Evolutionary conservation across 2,329 filamentous ascomycete genomes (phyloP), one percentile per base, ranked within the genome.

Genomic region (Paramyrothecium sp.): DNA sequence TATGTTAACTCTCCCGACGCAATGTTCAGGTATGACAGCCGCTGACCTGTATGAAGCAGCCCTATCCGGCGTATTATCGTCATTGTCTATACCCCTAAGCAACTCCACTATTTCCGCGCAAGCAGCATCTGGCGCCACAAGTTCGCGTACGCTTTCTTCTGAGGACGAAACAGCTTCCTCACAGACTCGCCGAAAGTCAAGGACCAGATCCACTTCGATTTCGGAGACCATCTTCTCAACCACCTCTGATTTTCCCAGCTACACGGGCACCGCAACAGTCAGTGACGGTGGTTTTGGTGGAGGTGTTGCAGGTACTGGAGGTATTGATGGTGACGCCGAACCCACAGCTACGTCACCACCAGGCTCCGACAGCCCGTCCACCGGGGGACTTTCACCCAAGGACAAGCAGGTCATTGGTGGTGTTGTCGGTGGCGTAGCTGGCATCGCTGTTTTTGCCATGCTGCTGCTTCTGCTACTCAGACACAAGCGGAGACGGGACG

Each of bases 361-460:
- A 10, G 56, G 65, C 13, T 55, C 60, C 19, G 65, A 60, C 34
- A 56, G 57, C 21, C 57, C 63, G 7, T 63, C 65, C 5, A 59
- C 64, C 17, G 58, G 58, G 54, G 61, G 61, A 7, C 61, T 75
- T 20, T 66, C 73, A 2, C 60, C 67, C 2, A 67, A 71, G 53
- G 67, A 75, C 54, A 73, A 73, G 58, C 71, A 72, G 56, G 67
- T 87, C 26, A 82, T 84, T 8, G 84, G 83, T 1, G 79, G 84
- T 33, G 81, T 87, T 1, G 74, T 86, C 19, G 84, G 84, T 21
- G 77, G 81, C 46, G 68, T 89, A 33, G 85, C 85, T 17, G 86
- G 85, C 19, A 69, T 83, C 2, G 84, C 84, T 13, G 73, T 88
- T 50, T 67, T 89, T 52, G 70, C 84, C 3, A 67, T 87, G 4